These are phyloP conservation scores for Backusella tuberculispora DNA, from an alignment of 192 early-diverging fungal species.

Conservation along the genomic window DNA sequence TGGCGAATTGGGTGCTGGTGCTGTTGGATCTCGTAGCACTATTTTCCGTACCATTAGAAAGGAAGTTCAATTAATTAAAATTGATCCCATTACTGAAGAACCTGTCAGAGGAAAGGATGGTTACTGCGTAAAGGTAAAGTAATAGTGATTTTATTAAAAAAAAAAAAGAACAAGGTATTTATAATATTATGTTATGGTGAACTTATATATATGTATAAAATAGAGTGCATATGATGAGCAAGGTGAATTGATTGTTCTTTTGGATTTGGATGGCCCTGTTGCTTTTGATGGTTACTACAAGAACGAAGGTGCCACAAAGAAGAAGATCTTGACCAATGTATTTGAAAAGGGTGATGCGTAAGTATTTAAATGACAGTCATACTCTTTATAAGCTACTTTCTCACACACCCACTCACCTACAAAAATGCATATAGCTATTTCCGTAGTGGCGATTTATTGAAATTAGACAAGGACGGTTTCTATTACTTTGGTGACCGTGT, in stretches of 20 bases:
- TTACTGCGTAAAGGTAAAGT: conserved; percentile 49
- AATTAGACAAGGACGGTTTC: conserved; percentile 51
- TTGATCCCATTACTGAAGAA: conserved; percentile 60
- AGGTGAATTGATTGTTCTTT: conserved; percentile 60
- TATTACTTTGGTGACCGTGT: conserved; percentile 70
- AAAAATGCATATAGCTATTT: conserved; percentile 38
- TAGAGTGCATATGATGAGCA: conserved; percentile 48
- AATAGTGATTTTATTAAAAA: too few relatives aligned
- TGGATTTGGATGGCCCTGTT: conserved; percentile 43
- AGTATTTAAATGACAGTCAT: background rate
- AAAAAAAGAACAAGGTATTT: background rate
- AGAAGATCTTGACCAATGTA: conserved; percentile 57
- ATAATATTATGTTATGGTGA: background rate
- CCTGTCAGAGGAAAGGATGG: conserved; percentile 55
- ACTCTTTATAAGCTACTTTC: background rate
- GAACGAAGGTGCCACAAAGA: conserved; percentile 49
- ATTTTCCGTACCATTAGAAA: conserved; percentile 33
- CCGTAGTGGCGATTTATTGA: conserved; percentile 65
- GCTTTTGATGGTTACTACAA: conserved; percentile 55
- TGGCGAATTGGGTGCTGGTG: conserved; percentile 56
- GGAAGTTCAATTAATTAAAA: conserved; percentile 56
- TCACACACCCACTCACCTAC: background rate
- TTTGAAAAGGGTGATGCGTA: conserved; percentile 64
- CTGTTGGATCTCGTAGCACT: conserved; percentile 61
- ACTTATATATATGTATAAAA: background rate